phyloP scores from a whole-genome alignment of 768 basidiomycete genomes.

The Kwoniella dendrophila region DNA sequence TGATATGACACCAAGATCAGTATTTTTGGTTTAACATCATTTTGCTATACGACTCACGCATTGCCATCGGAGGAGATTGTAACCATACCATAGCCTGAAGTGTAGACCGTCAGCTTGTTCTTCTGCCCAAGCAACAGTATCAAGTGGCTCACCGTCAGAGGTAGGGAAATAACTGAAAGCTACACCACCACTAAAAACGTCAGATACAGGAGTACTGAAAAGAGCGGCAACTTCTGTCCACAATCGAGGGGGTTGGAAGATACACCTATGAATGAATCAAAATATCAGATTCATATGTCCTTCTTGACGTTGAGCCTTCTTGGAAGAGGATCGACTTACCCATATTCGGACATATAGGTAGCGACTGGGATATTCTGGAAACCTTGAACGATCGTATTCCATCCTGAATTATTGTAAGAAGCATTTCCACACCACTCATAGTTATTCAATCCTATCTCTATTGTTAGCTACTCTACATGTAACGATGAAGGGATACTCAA shows the following conservation, averaged over 20 bases:
- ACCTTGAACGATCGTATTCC: slow-evolving; percentile 52
- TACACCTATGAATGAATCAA: slow-evolving; percentile 57
- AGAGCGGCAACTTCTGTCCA: slow-evolving; percentile 80
- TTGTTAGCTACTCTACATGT: not conserved
- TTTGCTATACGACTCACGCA: slow-evolving; percentile 34
- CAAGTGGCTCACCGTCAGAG: slow-evolving; percentile 57
- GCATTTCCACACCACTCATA: slow-evolving; percentile 83
- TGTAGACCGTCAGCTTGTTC: not conserved
- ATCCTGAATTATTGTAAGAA: slow-evolving; percentile 64
- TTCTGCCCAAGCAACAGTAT: too few species aligned
- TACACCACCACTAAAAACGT: slow-evolving; percentile 83
- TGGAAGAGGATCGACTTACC: slow-evolving; percentile 48
- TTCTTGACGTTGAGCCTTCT: not conserved
- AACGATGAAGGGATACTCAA: not conserved
- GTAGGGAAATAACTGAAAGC: slow-evolving; percentile 85
- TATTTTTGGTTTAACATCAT: not conserved
- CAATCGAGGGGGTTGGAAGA: slow-evolving; percentile 64
- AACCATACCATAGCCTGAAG: slow-evolving; percentile 76
- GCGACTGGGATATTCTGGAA: slow-evolving; percentile 67
- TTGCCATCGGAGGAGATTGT: slow-evolving; percentile 63
- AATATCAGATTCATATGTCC: not conserved
- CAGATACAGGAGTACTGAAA: slow-evolving; percentile 71
- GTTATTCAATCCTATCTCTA: slow-evolving; percentile 30
- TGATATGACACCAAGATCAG: not conserved
- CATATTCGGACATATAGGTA: slow-evolving; percentile 89